A percentile compares a stretch with the other conserved stretches of the same genome.
Evolutionary conservation across 331 rosid species (phyloP).

Genomic region (Telfairia occidentalis): DNA sequence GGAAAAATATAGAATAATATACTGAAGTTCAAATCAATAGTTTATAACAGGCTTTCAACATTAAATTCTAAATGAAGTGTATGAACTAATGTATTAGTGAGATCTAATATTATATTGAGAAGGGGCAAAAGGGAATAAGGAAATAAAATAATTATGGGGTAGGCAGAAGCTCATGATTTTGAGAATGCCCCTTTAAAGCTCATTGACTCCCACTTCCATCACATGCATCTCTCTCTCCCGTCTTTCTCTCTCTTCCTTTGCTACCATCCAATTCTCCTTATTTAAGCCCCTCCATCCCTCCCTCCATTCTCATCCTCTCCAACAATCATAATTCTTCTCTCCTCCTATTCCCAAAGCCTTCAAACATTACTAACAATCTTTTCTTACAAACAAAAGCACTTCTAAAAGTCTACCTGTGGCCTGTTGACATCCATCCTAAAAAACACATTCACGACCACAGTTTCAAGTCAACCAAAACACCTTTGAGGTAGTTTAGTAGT

Average conservation of each 20-base stretch:
- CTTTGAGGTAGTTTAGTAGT: not conserved
- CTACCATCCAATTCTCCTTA: slow-evolving; percentile 19
- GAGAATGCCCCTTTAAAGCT: slow-evolving; percentile 20
- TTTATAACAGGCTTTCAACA: not conserved
- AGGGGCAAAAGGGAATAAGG: slow-evolving; percentile 16
- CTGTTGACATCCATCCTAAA: not conserved
- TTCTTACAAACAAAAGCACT: slow-evolving; percentile 3
- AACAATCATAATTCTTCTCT: slow-evolving; percentile 26
- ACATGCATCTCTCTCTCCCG: slow-evolving; percentile 20
- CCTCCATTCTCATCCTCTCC: slow-evolving; percentile 16
- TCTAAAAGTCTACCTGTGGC: not conserved
- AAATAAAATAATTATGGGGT: slow-evolving; percentile 13
- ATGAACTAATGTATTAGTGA: slow-evolving; percentile 13
- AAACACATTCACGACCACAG: not conserved
- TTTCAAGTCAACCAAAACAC: not conserved
- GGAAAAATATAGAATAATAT: not conserved
- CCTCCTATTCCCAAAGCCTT: not conserved
- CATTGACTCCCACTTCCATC: slow-evolving; percentile 25
- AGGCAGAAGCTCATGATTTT: slow-evolving; percentile 26
- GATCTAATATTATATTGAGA: slow-evolving; percentile 33
- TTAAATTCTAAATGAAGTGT: not conserved
- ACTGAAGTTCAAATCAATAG: not conserved
- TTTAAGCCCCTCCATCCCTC: slow-evolving; percentile 28
- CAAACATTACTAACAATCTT: slow-evolving; percentile 7
- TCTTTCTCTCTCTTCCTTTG: not conserved